phyloP scores from a whole-genome alignment of 225 moss, liverwort and hornwort genomes.

The Antitrichia curtipendula region DNA sequence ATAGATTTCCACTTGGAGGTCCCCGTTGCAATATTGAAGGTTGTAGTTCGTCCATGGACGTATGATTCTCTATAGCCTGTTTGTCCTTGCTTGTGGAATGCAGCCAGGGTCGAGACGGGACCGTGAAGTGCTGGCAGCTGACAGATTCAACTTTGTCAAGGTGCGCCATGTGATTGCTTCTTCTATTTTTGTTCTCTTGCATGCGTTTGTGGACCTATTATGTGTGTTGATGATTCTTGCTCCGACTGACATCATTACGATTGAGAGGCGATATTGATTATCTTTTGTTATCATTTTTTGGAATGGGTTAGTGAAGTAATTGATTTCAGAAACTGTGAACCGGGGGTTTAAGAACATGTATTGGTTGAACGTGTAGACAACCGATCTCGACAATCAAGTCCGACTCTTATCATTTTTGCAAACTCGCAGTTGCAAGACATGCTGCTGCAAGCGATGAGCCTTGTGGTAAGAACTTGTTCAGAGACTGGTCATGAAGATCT shows the following conservation, averaged over 20 bases:
- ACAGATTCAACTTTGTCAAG: slow-evolving; percentile 80
- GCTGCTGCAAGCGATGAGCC: slow-evolving; percentile 7
- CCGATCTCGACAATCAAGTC: slow-evolving; percentile 74
- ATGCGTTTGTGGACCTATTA: neutral
- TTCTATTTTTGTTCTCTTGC: neutral
- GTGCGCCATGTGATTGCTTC: slow-evolving; percentile 13
- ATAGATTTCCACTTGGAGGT: neutral
- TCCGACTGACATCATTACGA: neutral
- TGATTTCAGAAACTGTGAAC: neutral
- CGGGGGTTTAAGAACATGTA: neutral
- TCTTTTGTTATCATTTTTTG: neutral
- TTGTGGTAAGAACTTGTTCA: slow-evolving; percentile 10
- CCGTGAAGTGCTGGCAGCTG: slow-evolving; percentile 93
- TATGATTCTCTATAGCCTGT: neutral
- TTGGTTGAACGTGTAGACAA: slow-evolving; percentile 40
- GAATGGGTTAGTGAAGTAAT: neutral
- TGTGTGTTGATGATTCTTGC: neutral
- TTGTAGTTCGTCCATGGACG: neutral
- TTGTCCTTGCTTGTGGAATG: neutral
- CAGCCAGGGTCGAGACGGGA: slow-evolving; percentile 98
- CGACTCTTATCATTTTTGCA: slow-evolving; percentile 95
- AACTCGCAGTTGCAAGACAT: slow-evolving; percentile 56
- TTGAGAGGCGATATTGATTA: neutral
- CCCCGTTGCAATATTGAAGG: neutral
- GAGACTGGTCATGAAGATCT: neutral